phyloP scores from a whole-genome alignment of 148 eudicot species.

The Amaranthus hypochondriacus region DNA sequence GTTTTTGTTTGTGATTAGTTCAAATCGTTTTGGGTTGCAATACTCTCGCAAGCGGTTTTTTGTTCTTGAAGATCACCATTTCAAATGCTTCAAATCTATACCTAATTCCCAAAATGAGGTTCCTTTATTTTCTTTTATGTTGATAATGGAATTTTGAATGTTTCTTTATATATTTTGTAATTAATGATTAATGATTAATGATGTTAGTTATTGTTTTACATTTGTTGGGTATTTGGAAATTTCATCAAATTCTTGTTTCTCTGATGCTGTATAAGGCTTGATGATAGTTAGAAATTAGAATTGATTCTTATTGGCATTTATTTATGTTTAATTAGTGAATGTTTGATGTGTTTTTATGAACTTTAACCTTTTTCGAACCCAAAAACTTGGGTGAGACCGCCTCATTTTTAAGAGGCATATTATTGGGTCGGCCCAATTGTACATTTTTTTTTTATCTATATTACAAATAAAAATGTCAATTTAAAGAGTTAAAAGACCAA shows the following conservation, averaged over 20 bases:
- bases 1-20: slow-evolving; percentile 59
- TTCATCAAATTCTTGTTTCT: not conserved
- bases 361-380: too few species aligned
- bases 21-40: slow-evolving; percentile 57
- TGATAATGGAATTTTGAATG: not conserved
- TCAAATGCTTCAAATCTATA: slow-evolving; percentile 52
- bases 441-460: too few species aligned
- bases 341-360: too few species aligned
- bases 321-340: too few species aligned
- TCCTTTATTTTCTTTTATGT: not conserved
- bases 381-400: too few species aligned
- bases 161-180: not conserved
- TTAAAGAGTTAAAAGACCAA: too few species aligned
- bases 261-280: not conserved
- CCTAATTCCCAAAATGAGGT: slow-evolving; percentile 47
- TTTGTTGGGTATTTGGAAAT: not conserved
- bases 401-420: too few species aligned
- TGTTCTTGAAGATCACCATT: slow-evolving; percentile 56
- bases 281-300: not conserved
- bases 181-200: not conserved
- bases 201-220: not conserved
- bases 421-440: too few species aligned
- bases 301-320: not conserved
- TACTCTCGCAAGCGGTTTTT: slow-evolving; percentile 54
- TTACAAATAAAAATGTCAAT: too few species aligned